phyloP scores from a whole-genome alignment of 352 stramenopile genomes.

The Ophiocytium majus region DNA sequence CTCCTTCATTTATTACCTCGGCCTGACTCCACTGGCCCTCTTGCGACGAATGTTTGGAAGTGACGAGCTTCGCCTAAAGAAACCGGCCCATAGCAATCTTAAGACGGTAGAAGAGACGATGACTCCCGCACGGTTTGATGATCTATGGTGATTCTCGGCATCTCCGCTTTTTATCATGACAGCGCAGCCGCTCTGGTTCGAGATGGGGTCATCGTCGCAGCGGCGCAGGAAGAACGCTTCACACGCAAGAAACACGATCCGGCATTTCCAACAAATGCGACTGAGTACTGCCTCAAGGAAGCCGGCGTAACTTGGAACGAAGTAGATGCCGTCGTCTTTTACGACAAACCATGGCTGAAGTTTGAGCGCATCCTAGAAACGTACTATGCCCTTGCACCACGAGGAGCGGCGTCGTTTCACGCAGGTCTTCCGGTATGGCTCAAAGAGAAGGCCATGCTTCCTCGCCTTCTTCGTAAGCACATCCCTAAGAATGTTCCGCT shows the following conservation, averaged over 20 bases:
- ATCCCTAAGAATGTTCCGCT: too few relatives aligned
- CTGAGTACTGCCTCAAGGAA: background rate
- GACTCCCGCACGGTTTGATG: too few relatives aligned
- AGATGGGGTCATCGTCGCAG: background rate
- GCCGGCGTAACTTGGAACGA: background rate
- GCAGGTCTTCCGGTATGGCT: background rate
- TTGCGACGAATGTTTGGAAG: too few relatives aligned
- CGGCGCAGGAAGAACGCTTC: background rate
- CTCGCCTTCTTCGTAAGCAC: background rate
- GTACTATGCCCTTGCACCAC: background rate
- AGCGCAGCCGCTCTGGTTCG: background rate
- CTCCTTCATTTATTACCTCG: too few relatives aligned
- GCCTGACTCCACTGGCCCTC: too few relatives aligned
- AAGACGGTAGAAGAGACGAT: too few relatives aligned
- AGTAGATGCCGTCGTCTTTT: background rate
- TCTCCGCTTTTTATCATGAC: conserved; percentile 6
- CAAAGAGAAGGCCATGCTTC: background rate
- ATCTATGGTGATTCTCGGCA: conserved; percentile 16
- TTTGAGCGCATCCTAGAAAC: conserved; percentile 15
- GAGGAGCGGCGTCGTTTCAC: background rate
- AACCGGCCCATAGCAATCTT: too few relatives aligned
- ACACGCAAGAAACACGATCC: background rate
- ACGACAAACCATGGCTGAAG: background rate
- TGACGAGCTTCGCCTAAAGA: too few relatives aligned
- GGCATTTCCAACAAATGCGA: background rate